Evolutionary conservation across 345 rosid species (phyloP).

Genomic region (Fremontodendron californicum): DNA sequence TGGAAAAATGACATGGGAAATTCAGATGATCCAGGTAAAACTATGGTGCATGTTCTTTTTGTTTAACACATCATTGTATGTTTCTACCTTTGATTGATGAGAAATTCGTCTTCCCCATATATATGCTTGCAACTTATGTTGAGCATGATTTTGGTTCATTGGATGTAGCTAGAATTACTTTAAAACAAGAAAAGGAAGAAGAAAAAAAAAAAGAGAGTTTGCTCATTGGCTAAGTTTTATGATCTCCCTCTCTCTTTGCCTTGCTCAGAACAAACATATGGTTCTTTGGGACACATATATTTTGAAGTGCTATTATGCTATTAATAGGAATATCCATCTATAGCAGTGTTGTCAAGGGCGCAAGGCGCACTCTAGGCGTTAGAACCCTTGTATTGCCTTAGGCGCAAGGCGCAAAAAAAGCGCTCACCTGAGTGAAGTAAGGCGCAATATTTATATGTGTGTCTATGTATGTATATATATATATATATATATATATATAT

Average conservation of each 20-base stretch:
- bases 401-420: too few species aligned
- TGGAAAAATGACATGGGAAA: conserved; percentile 63
- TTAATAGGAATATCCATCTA: not conserved
- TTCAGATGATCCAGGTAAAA: conserved; percentile 72
- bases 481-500: too few species aligned
- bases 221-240: not conserved
- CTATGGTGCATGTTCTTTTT: not conserved
- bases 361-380: too few species aligned
- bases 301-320: not conserved
- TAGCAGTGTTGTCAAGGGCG: too few species aligned
- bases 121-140: not conserved
- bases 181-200: not conserved
- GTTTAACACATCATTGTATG: not conserved
- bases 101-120: not conserved
- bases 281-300: not conserved
- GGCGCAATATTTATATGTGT: too few species aligned
- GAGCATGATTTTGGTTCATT: not conserved
- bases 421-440: too few species aligned
- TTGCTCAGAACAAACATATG: not conserved
- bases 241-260: not conserved
- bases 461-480: too few species aligned
- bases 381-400: too few species aligned
- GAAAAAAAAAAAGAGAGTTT: not conserved
- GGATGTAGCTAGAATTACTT: not conserved
- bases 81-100: not conserved